phyloP scores from a whole-genome alignment of 805 yeast species.

The Hyphopichia homilentoma region DNA sequence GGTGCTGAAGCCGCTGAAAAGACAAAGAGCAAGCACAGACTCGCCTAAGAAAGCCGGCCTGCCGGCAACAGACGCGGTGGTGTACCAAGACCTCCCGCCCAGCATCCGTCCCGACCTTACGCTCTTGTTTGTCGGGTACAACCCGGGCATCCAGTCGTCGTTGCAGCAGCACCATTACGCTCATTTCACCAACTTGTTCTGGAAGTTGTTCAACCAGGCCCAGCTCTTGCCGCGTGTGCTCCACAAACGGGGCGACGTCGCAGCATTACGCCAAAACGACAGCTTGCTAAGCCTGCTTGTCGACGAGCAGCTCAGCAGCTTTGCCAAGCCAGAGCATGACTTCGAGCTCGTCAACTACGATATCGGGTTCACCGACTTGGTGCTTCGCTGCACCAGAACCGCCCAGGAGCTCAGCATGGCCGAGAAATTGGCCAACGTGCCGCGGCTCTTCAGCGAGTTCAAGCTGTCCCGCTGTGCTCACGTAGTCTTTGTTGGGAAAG shows the following conservation, averaged over 20 bases:
- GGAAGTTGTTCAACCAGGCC: constrained; percentile 59
- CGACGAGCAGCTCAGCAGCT: too few species aligned
- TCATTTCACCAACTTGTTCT: constrained; percentile 62
- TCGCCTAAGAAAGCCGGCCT: constrained; percentile 1
- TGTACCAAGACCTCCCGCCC: constrained; percentile 29
- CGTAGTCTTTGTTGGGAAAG: constrained; percentile 66
- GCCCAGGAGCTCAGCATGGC: constrained; percentile 47
- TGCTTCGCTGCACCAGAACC: constrained; percentile 57
- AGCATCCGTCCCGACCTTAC: constrained; percentile 20
- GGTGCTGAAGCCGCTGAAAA: too few species aligned
- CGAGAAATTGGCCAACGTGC: constrained; percentile 58
- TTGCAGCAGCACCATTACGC: constrained; percentile 67
- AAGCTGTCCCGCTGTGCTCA: constrained; percentile 31
- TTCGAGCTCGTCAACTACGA: constrained; percentile 37
- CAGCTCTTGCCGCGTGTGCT: constrained; percentile 32
- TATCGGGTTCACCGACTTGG: constrained; percentile 72
- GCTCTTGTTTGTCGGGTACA: constrained; percentile 64
- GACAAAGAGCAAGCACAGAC: too few species aligned
- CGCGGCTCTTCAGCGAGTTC: constrained; percentile 46
- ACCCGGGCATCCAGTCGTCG: constrained; percentile 67
- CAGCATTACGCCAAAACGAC: constrained; percentile 7
- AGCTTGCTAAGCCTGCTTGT: constrained; percentile 10
- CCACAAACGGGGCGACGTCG: constrained; percentile 3
- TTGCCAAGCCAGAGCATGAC: constrained; percentile 36
- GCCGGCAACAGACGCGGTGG: neutral